Evolutionary conservation across 2,329 filamentous ascomycete species (phyloP), one percentile per base, ranked within the genome.

Genomic region (Aspergillus sp.): DNA sequence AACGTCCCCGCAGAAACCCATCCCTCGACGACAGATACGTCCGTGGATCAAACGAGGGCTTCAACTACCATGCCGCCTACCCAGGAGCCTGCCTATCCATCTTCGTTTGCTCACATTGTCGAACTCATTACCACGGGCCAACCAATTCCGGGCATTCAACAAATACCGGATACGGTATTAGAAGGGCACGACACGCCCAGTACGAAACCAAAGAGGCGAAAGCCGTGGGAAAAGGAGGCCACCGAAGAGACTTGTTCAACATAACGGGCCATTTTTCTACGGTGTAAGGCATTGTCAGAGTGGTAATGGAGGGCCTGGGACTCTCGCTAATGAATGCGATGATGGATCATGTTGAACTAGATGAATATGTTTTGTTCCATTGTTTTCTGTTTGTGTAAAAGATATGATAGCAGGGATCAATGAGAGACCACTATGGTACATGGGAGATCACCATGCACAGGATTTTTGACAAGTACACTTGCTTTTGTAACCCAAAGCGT

Each of bases 101-200:
- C 86, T 45, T 87, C 85, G 1, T 96, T 97, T 70, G 87, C 89
- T 6, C 86, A 93, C 59, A 91, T 97, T 56, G 87, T 96, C 50
- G 88, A 90, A 64, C 82, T 96, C 50, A 89, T 97, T 49, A 89
- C 89, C 20, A 86, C 85, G 23, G 91, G 91, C 49, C 85, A 90
- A 62, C 87, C 89, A 0, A 88, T 97, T 41, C 91, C 91, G 1
- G 92, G 92, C 1, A 95, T 97, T 64, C 86, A 86, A 61, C 84
- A 96, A 58, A 93, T 97, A 49, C 91, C 92, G 4, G 83, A 90
- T 60, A 94, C 87, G 0, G 78, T 96, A 4, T 78, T 92, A 17
- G 79, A 85, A 49, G 87, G 88, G 4, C 82, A 89, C 55, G 87
- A 88, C 55, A 81, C 81, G 19, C 69, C 77, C 46, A 76, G 78